Conservation (phyloP, 2,329 filamentous ascomycete species). For the Fusarium coffeatum region DNA sequence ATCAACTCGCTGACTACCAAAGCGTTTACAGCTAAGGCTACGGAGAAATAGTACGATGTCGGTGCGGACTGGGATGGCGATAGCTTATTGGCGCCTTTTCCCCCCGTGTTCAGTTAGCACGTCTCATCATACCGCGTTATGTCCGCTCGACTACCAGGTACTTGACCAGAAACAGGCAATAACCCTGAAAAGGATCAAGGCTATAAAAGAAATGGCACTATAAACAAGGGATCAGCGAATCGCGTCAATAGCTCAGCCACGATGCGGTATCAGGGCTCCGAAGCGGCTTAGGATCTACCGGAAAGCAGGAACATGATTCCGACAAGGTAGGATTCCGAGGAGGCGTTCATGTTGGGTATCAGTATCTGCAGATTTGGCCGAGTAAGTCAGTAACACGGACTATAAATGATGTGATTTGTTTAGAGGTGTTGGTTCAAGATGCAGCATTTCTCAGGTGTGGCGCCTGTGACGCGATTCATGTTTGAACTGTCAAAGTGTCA, state of each 20-base stretch:
- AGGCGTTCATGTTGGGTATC: not conserved
- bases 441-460: not conserved
- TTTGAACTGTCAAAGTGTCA: not conserved
- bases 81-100: not conserved
- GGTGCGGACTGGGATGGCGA: not conserved
- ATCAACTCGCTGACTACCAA: not conserved
- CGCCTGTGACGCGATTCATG: slow-evolving; percentile 1
- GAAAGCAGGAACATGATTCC: not conserved
- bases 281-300: slow-evolving; percentile 1
- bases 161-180: not conserved
- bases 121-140: not conserved
- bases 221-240: not conserved
- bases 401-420: not conserved
- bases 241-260: not conserved
- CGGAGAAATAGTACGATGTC: not conserved
- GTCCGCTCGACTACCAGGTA: not conserved
- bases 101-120: not conserved
- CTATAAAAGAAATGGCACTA: not conserved
- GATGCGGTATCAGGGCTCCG: not conserved
- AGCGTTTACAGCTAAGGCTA: not conserved
- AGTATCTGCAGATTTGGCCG: not conserved
- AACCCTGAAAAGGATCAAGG: not conserved
- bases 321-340: not conserved
- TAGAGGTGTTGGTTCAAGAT: not conserved
- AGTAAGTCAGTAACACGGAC: not conserved